These are phyloP conservation scores for Neocucurbitaria cava DNA, from an alignment of 2,329 filamentous ascomycete genomes.

Conservation along the genomic window DNA sequence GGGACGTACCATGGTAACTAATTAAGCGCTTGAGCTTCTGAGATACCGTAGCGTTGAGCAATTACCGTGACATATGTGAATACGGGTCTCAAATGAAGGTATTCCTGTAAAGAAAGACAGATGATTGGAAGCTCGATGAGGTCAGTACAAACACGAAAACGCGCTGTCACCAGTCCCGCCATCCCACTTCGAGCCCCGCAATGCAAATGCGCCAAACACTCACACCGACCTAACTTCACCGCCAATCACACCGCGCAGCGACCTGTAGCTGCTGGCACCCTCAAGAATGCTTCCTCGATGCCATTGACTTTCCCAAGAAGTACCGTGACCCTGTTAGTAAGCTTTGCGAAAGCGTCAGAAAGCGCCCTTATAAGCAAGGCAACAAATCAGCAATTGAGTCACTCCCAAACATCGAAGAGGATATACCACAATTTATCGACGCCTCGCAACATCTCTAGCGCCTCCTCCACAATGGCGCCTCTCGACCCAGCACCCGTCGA, in stretches of 20 bases:
- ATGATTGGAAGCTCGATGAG: constrained; percentile 26
- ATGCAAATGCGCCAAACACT: constrained; percentile 33
- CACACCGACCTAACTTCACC: constrained; percentile 25
- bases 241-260: constrained; percentile 39
- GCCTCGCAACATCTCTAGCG: constrained; percentile 12
- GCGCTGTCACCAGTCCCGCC: constrained; percentile 35
- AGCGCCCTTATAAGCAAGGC: constrained; percentile 1
- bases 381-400: constrained; percentile 8
- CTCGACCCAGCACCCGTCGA: constrained; percentile 20
- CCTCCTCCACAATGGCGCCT: constrained; percentile 34
- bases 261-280: constrained; percentile 5
- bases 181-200: constrained; percentile 35
- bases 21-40: constrained; percentile 1
- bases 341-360: constrained; percentile 11
- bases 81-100: no score
- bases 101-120: neutral
- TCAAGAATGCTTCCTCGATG: constrained; percentile 25
- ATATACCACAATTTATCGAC: constrained; percentile 3
- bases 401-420: neutral
- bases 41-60: neutral
- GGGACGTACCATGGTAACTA: constrained; percentile 6
- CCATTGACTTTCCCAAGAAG: constrained; percentile 32
- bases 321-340: constrained; percentile 13
- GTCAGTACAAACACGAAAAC: constrained; percentile 40
- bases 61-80: constrained; percentile 1